Base-by-base conservation (phyloP, 2,329 filamentous ascomycete species). In the Cercospora sp. region DNA sequence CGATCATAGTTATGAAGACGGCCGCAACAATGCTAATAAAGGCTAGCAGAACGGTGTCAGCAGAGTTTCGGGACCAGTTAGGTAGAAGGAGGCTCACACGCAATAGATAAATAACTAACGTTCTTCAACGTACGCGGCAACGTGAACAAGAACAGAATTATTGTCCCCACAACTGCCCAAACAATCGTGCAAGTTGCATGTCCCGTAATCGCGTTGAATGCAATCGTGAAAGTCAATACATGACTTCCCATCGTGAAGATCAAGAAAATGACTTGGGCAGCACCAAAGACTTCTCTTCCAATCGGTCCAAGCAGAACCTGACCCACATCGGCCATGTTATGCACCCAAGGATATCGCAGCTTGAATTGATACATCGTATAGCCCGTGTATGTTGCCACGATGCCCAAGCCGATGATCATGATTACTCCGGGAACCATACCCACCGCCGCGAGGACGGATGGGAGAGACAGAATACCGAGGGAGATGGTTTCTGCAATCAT, bases 231-330 rank as follows among this genome's bases (percentile, higher is more conserved):
- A 0, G 89, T 91, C 67, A 92, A 79, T 48, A 90, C 82, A 79
- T 93, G 90, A 20, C 88, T 90, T 45, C 86, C 88, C 78, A 90
- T 89, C 70, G 90, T 85, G 79, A 92, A 91, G 64, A 90, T 80
- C 40, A 92, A 80, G 78, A 91, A 89, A 30, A 91, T 79, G 8
- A 86, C 81, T 73, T 90, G 89, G 69, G 86, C 89, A 71, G 81
- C 80, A 20, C 88, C 89, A 65, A 91, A 80, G 23, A 92, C 69
- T 76, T 91, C 89, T 70, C 88, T 85, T 1, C 89, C 89, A 48
- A 87, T 80, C 8, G 80, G 81, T 3, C 90, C 90, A 67, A 84
- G 68, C 55, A 92, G 81, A 53, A 92, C 82, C 63, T 85, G 82
- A 1, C 89, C 90, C 16, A 88, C 90, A 73, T 93, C 90, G 26